Conservation (phyloP, 148 eudicot genomes). For the Silene uniflora region DNA sequence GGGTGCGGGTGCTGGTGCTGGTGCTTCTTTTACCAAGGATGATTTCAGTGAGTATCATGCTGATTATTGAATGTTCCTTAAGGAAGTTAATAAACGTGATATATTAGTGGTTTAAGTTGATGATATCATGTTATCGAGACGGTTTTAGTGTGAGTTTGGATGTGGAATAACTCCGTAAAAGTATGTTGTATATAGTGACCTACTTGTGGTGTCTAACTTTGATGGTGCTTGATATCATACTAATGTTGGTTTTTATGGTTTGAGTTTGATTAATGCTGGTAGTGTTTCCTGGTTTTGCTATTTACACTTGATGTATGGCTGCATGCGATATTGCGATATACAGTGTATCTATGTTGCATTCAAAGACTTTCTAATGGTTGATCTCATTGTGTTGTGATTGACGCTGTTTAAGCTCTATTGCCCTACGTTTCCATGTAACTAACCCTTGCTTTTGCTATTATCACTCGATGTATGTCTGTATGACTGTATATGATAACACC, state of each 20-base stretch:
- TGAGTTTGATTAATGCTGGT: neutral
- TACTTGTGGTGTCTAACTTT: neutral
- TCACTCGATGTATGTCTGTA: neutral
- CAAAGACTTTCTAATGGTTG: too few species aligned
- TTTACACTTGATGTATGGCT: neutral
- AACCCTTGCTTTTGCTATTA: neutral
- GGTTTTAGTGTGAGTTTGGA: neutral
- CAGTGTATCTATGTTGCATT: too few species aligned
- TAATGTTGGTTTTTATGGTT: neutral
- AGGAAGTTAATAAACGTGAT: neutral
- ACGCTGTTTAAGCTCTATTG: too few species aligned
- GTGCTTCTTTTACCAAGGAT: conserved; percentile 33
- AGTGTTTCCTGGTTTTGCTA: too few species aligned
- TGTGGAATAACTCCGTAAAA: neutral
- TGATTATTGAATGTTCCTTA: conserved; percentile 19
- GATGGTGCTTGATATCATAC: neutral
- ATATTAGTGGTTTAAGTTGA: neutral
- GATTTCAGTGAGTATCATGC: conserved; percentile 55
- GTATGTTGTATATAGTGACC: conserved; percentile 3
- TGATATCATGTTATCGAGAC: neutral
- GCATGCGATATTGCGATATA: too few species aligned
- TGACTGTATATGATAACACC: neutral
- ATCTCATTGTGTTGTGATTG: too few species aligned
- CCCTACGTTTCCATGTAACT: too few species aligned
- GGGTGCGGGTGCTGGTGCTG: conserved; percentile 6